Percentiles rank a stretch among this genome's conserved stretches.
These are phyloP conservation scores for Globisporangium okanoganense DNA, from an alignment of 352 stramenopile species.

Conservation along the genomic window DNA sequence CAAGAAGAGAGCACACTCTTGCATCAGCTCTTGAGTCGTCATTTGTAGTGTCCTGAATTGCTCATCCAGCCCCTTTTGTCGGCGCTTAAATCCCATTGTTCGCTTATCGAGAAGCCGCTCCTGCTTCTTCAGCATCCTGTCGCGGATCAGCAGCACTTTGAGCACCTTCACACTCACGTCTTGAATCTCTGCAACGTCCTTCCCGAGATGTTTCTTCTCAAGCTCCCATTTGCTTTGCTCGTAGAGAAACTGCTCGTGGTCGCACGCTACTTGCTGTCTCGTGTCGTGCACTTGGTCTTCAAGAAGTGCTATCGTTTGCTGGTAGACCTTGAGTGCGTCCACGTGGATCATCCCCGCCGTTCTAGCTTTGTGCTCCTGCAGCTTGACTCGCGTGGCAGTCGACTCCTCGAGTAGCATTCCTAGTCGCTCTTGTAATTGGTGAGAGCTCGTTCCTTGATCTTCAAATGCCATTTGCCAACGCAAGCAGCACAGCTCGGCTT, in stretches of 20 bases:
- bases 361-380: not conserved
- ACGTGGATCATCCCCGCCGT: slow-evolving; percentile 9
- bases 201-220: slow-evolving; percentile 41
- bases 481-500: slow-evolving; percentile 32
- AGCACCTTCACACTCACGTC: slow-evolving; percentile 61
- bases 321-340: slow-evolving; percentile 24
- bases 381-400: not conserved
- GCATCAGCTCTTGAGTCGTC: slow-evolving; percentile 31
- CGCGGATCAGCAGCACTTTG: slow-evolving; percentile 58
- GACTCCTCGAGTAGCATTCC: slow-evolving; percentile 45
- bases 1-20: slow-evolving; percentile 48
- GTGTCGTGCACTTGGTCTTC: slow-evolving; percentile 46
- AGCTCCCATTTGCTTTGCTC: slow-evolving; percentile 54
- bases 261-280: slow-evolving; percentile 52
- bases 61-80: slow-evolving; percentile 16
- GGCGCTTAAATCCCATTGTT: slow-evolving; percentile 14
- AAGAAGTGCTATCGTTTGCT: slow-evolving; percentile 44
- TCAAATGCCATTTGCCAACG: slow-evolving; percentile 35
- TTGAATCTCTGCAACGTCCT: slow-evolving; percentile 60
- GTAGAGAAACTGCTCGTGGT: slow-evolving; percentile 62
- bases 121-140: slow-evolving; percentile 58
- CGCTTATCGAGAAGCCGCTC: slow-evolving; percentile 26
- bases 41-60: slow-evolving; percentile 18
- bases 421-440: slow-evolving; percentile 28
- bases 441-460: slow-evolving; percentile 23